A percentile compares a stretch with the other conserved stretches of the same genome.
Evolutionary conservation across 306 rosid species (phyloP).

Genomic region (Gillenia trifoliata): DNA sequence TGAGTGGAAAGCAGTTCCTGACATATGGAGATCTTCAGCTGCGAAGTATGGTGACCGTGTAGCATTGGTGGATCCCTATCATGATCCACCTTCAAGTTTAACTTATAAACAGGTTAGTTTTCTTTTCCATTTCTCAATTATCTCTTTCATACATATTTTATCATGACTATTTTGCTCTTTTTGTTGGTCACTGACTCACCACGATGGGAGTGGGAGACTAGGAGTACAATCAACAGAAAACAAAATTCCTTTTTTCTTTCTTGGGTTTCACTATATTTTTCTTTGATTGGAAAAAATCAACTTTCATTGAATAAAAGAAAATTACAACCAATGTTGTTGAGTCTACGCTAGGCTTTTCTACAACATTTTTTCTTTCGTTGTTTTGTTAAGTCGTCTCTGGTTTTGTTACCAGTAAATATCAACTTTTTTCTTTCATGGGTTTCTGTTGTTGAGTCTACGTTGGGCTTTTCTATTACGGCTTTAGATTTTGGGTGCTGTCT

Average conservation of each 20-base stretch:
- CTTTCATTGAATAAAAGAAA: background rate
- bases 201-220: background rate
- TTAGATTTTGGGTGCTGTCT: background rate
- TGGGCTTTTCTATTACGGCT: background rate
- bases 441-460: background rate
- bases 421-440: background rate
- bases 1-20: slow-evolving; percentile 93
- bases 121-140: background rate
- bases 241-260: background rate
- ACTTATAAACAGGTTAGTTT: slow-evolving; percentile 62
- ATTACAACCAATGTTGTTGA: too few relatives aligned
- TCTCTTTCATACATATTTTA: background rate
- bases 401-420: too few relatives aligned
- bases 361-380: too few relatives aligned
- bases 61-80: slow-evolving; percentile 77
- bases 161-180: background rate
- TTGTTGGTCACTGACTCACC: background rate
- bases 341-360: too few relatives aligned
- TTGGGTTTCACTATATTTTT: background rate
- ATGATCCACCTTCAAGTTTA: slow-evolving; percentile 73
- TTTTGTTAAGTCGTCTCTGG: too few relatives aligned
- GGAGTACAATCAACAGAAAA: background rate
- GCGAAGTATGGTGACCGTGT: slow-evolving; percentile 74
- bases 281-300: background rate
- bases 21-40: slow-evolving; percentile 82